A percentile compares a stretch with the other conserved stretches of the same genome.
Conservation (phyloP, 441 rosid species). For the Brassica hybrid region DNA sequence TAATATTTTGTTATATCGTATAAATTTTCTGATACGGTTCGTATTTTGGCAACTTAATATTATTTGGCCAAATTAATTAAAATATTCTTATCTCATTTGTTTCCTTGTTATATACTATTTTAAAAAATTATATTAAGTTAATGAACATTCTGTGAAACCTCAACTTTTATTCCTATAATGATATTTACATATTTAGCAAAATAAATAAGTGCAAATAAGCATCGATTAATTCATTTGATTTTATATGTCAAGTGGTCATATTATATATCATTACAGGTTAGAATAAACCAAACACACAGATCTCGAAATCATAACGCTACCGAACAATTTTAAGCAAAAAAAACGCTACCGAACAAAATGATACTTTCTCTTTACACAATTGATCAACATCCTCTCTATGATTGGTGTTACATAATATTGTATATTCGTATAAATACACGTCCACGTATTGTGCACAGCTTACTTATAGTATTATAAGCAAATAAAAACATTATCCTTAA, state of each 20-base stretch:
- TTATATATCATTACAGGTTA: neutral
- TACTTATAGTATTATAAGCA: neutral
- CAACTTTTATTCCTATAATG: neutral
- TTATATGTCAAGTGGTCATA: slow-evolving; percentile 1
- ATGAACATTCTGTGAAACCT: neutral
- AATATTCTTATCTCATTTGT: neutral
- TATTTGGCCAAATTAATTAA: neutral
- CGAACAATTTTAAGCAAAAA: neutral
- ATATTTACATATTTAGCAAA: neutral
- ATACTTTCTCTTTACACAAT: slow-evolving; percentile 27
- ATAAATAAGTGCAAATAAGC: slow-evolving; percentile 2
- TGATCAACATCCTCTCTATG: slow-evolving; percentile 13
- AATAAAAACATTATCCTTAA: slow-evolving; percentile 32
- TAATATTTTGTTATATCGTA: neutral
- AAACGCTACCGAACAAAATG: slow-evolving; percentile 28
- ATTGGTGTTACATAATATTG: slow-evolving; percentile 26
- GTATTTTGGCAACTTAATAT: neutral
- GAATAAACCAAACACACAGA: slow-evolving; percentile 22
- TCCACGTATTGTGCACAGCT: slow-evolving; percentile 27
- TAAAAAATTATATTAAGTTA: neutral
- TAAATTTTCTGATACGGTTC: neutral
- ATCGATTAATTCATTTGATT: neutral
- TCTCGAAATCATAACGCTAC: slow-evolving; percentile 19
- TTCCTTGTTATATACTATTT: neutral
- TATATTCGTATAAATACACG: slow-evolving; percentile 21